phyloP scores from a whole-genome alignment of 2,329 filamentous ascomycete species.

The Ascochyta fabae region DNA sequence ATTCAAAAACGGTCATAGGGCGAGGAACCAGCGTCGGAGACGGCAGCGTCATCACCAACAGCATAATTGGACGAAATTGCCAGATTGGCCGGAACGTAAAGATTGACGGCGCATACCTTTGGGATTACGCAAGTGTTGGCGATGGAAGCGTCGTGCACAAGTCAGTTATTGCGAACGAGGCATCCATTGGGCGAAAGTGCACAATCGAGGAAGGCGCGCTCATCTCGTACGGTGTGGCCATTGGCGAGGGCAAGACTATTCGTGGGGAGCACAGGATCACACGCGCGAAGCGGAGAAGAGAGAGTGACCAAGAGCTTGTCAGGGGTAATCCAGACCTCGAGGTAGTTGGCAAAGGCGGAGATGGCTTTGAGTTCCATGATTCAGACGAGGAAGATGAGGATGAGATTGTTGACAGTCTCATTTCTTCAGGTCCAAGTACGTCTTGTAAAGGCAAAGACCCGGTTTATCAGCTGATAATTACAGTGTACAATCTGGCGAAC shows the following conservation, averaged over 20 bases:
- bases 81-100: conserved; percentile 84
- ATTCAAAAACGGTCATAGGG: conserved; percentile 76
- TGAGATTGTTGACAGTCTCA: conserved; percentile 53
- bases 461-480: conserved; percentile 22
- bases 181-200: conserved; percentile 73
- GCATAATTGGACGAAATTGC: conserved; percentile 83
- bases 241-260: conserved; percentile 66
- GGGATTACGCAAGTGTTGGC: conserved; percentile 81
- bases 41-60: conserved; percentile 72
- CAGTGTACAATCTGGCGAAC: conserved; percentile 60
- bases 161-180: conserved; percentile 78
- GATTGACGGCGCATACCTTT: conserved; percentile 82
- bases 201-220: conserved; percentile 75
- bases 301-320: conserved; percentile 50
- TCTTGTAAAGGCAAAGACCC: background rate
- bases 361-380: conserved; percentile 65
- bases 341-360: conserved; percentile 64
- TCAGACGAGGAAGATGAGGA: conserved; percentile 71
- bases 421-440: conserved; percentile 45
- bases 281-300: conserved; percentile 54
- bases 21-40: conserved; percentile 77
- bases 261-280: conserved; percentile 54
- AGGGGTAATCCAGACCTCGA: conserved; percentile 53
- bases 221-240: conserved; percentile 77
- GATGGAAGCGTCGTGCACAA: conserved; percentile 74